Base-by-base conservation (phyloP, 768 basidiomycete species). In the Suillus alpinus region DNA sequence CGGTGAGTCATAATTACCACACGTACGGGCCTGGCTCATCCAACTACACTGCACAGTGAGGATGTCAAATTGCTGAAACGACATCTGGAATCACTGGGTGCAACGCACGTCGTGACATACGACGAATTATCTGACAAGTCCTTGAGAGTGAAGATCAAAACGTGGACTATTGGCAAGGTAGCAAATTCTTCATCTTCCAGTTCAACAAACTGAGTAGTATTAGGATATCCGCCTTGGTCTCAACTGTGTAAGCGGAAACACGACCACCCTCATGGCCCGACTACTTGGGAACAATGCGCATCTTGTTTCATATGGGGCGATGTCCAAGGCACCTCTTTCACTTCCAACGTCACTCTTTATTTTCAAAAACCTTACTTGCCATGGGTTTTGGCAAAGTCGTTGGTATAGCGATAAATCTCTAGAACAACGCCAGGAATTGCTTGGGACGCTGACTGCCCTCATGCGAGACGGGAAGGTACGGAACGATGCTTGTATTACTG, bases 221-320 rank as follows among this genome's bases (percentile, higher is more conserved):
- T 37, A 81, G 80, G 69, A 67, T 14, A 77, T 84, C 29, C 73
- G 72, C 23, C 71, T 87, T 4, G 80, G 78, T 6, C 75, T 87
- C 26, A 86, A 86, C 64, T 86, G 86, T 63, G 80, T 86, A 7
- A 73, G 91, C 32, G 92, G 94, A 0, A 80, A 80, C 55, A 79
- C 86, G 47, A 92, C 91, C 0, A 84, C 83, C 0, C 66, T 77
- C 7, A 92, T 94, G 91, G 79, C 83, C 1, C 81, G 85, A 55
- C 75, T 89, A 8, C 77, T 95, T 0, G 88, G 87, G 29, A 74
- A 78, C 46, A 76, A 88, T 64, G 85, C 88, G 3, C 88, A 90
- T 63, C 80, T 94, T 13, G 87, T 94, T 8, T 92, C 94, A 0
- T 95, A 95, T 58, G 94, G 94, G 32, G 92, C 90, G 6, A 95